Percentiles rank a stretch among this genome's conserved stretches.
These are phyloP conservation scores for Monilinia polystroma DNA, from an alignment of 2,329 filamentous ascomycete species.

Conservation along the genomic window DNA sequence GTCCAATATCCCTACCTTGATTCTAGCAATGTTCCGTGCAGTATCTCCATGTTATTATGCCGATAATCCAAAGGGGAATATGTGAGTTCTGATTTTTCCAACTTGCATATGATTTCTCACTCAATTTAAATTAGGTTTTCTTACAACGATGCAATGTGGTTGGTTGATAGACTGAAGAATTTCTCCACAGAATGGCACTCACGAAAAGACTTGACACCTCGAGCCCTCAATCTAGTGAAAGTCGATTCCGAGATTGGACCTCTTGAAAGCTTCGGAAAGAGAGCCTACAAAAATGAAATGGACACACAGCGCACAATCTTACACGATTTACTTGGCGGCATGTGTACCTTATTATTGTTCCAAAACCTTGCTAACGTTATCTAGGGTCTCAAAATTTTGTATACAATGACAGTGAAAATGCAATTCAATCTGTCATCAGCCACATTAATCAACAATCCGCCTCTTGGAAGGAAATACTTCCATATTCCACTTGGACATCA, in stretches of 20 bases:
- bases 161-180: constrained; percentile 56
- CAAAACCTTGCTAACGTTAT: constrained; percentile 18
- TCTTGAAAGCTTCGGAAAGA: constrained; percentile 59
- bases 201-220: constrained; percentile 51
- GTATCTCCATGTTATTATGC: constrained; percentile 74
- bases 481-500: constrained; percentile 62
- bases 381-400: constrained; percentile 57
- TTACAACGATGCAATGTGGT: constrained; percentile 66
- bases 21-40: constrained; percentile 76
- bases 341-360: constrained; percentile 19
- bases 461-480: constrained; percentile 58
- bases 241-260: constrained; percentile 60
- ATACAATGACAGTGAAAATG: constrained; percentile 54
- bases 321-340: constrained; percentile 59
- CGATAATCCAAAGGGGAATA: constrained; percentile 59
- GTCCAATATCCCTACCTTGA: constrained; percentile 69
- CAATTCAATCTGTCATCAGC: constrained; percentile 53
- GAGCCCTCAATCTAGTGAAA: constrained; percentile 55
- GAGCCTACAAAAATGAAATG: constrained; percentile 62
- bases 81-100: constrained; percentile 48
- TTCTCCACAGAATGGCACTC: constrained; percentile 53
- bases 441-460: constrained; percentile 55
- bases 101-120: constrained; percentile 7
- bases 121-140: constrained; percentile 51
- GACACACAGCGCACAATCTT: constrained; percentile 59